These are phyloP conservation scores for Schizosaccharomyces osmophilus DNA, from an alignment of 805 yeast species.

Conservation along the genomic window DNA sequence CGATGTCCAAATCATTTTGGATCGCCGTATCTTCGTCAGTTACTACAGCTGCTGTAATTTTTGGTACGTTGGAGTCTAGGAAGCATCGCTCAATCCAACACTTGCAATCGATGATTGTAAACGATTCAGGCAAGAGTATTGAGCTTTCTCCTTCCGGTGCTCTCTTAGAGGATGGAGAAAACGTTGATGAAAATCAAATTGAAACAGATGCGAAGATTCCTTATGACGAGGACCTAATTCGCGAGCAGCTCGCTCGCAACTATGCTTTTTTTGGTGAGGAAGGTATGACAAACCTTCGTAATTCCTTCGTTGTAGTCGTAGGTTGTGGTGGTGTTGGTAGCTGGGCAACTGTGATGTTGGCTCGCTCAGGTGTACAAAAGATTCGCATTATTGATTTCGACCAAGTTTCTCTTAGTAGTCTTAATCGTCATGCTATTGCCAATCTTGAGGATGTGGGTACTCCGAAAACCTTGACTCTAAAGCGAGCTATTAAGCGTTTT, in stretches of 20 bases:
- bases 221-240: slow-evolving; percentile 27
- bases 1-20: not conserved
- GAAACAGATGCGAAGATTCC: not conserved
- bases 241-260: slow-evolving; percentile 83
- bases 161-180: not conserved
- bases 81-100: not conserved
- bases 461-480: slow-evolving; percentile 63
- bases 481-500: slow-evolving; percentile 36
- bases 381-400: slow-evolving; percentile 77
- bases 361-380: slow-evolving; percentile 68
- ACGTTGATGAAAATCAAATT: not conserved
- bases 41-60: not conserved
- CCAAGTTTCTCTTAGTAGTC: slow-evolving; percentile 76
- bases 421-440: slow-evolving; percentile 89
- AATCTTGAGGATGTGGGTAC: slow-evolving; percentile 77
- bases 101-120: not conserved
- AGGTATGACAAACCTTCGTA: slow-evolving; percentile 51
- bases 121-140: not conserved
- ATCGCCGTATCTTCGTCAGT: not conserved
- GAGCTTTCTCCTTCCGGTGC: not conserved
- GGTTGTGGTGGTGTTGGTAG: slow-evolving; percentile 99
- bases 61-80: not conserved
- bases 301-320: slow-evolving; percentile 47
- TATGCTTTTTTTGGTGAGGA: slow-evolving; percentile 75
- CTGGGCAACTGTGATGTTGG: slow-evolving; percentile 77